phyloP scores from a whole-genome alignment of 352 stramenopile species.

The Phytophthora niederhauseri region DNA sequence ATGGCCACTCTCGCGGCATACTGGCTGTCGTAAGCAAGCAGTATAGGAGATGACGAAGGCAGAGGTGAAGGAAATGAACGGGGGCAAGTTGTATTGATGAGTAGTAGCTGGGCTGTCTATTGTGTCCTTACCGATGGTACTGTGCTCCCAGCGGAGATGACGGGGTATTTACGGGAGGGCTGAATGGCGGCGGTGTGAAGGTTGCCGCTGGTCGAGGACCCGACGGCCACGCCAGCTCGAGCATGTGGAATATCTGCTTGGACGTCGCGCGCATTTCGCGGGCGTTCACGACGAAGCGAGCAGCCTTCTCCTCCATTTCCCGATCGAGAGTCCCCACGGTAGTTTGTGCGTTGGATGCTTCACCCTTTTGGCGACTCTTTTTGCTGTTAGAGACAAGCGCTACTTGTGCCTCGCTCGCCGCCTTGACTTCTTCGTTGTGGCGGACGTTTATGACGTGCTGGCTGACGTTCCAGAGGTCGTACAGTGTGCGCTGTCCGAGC shows the following conservation, averaged over 20 bases:
- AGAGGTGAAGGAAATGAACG: conserved; percentile 18
- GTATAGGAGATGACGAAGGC: conserved; percentile 2
- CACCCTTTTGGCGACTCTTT: conserved; percentile 26
- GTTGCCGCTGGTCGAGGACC: neutral
- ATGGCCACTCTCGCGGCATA: conserved; percentile 49
- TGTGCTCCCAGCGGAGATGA: conserved; percentile 13
- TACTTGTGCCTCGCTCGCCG: conserved; percentile 16
- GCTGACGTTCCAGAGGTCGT: conserved; percentile 68
- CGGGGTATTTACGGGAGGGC: conserved; percentile 17
- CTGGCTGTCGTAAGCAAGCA: conserved; percentile 49
- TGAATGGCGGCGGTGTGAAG: conserved; percentile 42
- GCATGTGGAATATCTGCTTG: conserved; percentile 44
- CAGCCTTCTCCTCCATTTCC: conserved; percentile 54
- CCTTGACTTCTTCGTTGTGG: conserved; percentile 37
- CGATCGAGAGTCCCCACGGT: conserved; percentile 46
- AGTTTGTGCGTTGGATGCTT: conserved; percentile 11
- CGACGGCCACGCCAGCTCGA: conserved; percentile 47
- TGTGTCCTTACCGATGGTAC: conserved; percentile 11
- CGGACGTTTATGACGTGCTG: conserved; percentile 59
- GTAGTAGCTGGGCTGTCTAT: neutral
- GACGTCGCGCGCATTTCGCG: conserved; percentile 41
- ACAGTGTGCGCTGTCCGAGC: conserved; percentile 53
- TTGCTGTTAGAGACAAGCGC: conserved; percentile 18
- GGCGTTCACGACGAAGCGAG: conserved; percentile 46
- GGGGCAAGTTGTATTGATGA: conserved; percentile 15